Evolutionary conservation across 23 red algal species (phyloP), one percentile per base, ranked within the genome.

Genomic region (Agarophyton chilense): DNA sequence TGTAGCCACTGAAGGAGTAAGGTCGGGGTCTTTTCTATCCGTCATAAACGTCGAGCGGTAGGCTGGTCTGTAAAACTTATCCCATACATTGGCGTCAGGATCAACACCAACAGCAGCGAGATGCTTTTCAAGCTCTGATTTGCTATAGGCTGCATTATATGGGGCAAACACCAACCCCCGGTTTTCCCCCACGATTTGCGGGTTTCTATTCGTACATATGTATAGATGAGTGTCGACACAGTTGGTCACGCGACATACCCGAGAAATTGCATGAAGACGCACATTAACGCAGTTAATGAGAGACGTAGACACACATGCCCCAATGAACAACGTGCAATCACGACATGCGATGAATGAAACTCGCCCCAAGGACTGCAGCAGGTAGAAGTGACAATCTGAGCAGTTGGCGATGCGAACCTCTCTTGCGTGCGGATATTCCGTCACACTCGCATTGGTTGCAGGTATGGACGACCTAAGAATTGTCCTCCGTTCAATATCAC

Each of bases 371-470:
- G 91, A 68, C 51, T 51, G 45, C 41, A 98, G 13, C n/a, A 98
- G 74, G 79, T 98, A 98, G 41, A 98, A 72, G 76, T 98, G 81
- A 31, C 50, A 65, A 33, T 98, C 90, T 56, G 86, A 60, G 82
- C 95, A 98, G 55, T 98, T 87, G 52, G 82, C 71, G 36, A 98
- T 93, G 19, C 95, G 85, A 25, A 98, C 74, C 58, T 94, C 95
- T 82, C 54, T 82, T 43, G 73, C 72, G 19, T 85, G 91, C 52
- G 79, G 80, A 72, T 80, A 80, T n/a, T 52, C 79, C 47, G 79
- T 86, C 52, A 32, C 52, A 19, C 46, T 52, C n/a, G 45, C 58
- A 67, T 79, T 85, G 24, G 71, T 86, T n/a, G 66, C 28, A 45
- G 91, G 91, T 19, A 86, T 79, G 0, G 70, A 80, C 21, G 60